Conservation (phyloP, 1,284 basidiomycete genomes). For the Fomitopsis betulina region DNA sequence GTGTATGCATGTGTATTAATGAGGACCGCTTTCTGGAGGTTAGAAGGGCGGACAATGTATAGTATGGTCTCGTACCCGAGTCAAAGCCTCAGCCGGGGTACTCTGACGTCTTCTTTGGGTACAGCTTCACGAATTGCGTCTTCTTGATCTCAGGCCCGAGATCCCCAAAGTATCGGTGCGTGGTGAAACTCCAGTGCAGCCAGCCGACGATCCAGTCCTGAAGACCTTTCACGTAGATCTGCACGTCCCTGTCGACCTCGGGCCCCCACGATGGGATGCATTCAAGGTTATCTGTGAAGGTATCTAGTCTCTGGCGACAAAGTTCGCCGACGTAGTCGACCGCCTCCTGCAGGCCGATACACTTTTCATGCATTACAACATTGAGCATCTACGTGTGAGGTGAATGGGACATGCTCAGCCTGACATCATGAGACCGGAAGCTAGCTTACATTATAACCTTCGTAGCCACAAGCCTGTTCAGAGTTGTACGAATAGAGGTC, state of each 20-base stretch:
- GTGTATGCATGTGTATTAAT: no score
- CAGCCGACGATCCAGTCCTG: conserved; percentile 32
- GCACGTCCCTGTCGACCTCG: conserved; percentile 26
- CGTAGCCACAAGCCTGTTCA: conserved; percentile 33
- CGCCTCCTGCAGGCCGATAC: conserved; percentile 29
- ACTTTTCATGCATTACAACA: conserved; percentile 26
- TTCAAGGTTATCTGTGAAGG: conserved; percentile 25
- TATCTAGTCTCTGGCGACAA: conserved; percentile 28
- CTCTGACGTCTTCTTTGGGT: conserved; percentile 8
- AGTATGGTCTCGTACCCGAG: no score
- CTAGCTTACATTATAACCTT: conserved; percentile 27
- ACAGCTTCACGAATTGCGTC: conserved; percentile 24
- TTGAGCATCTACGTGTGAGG: conserved; percentile 16
- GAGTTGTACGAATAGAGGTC: conserved; percentile 37
- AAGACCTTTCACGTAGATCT: conserved; percentile 29
- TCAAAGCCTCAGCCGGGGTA: no score
- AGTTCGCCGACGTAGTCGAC: conserved; percentile 32
- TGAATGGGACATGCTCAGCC: neutral
- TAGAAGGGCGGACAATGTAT: no score
- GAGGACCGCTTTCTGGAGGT: no score
- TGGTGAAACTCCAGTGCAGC: conserved; percentile 35
- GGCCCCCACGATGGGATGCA: conserved; percentile 30
- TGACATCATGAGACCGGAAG: neutral
- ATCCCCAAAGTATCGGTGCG: conserved; percentile 32
- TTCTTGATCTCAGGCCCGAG: conserved; percentile 28